Evolutionary conservation across 2,329 filamentous ascomycete genomes (phyloP).

Genomic region (Talaromyces piceae): DNA sequence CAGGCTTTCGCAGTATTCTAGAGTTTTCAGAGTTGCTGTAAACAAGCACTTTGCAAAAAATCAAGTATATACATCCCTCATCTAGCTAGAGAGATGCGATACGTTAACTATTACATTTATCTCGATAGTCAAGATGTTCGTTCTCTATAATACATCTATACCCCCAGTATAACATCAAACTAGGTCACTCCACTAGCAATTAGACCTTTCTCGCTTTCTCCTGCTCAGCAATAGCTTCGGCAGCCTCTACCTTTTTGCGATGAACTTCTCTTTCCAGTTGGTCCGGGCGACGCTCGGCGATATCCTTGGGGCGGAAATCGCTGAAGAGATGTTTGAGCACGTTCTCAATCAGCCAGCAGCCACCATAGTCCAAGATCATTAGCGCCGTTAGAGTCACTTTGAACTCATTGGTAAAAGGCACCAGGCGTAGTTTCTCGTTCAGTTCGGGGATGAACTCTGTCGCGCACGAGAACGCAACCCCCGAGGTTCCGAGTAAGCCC

Average conservation of each 20-base stretch:
- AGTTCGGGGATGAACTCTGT: slow-evolving; percentile 94
- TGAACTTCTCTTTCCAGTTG: slow-evolving; percentile 70
- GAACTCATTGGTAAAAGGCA: slow-evolving; percentile 84
- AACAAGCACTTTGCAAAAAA: not conserved
- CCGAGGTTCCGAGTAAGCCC: slow-evolving; percentile 83
- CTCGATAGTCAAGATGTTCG: not conserved
- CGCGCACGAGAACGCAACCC: slow-evolving; percentile 85
- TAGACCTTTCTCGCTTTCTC: slow-evolving; percentile 25
- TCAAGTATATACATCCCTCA: no score
- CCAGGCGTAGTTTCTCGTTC: slow-evolving; percentile 85
- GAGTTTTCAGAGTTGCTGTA: not conserved
- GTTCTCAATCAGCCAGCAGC: slow-evolving; percentile 83
- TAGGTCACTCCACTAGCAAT: not conserved
- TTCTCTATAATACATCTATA: not conserved
- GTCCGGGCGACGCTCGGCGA: slow-evolving; percentile 76
- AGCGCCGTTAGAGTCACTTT: slow-evolving; percentile 73
- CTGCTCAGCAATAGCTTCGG: slow-evolving; percentile 35
- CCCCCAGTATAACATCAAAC: not conserved
- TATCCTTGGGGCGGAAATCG: slow-evolving; percentile 89
- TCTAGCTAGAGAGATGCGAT: not conserved
- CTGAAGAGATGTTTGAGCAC: slow-evolving; percentile 78
- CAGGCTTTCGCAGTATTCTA: not conserved
- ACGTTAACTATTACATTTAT: not conserved
- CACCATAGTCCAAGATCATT: slow-evolving; percentile 82
- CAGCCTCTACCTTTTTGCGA: slow-evolving; percentile 56